These are phyloP conservation scores for Sugiyamaella pinicola DNA, from an alignment of 1,139 yeast species.

Conservation along the genomic window DNA sequence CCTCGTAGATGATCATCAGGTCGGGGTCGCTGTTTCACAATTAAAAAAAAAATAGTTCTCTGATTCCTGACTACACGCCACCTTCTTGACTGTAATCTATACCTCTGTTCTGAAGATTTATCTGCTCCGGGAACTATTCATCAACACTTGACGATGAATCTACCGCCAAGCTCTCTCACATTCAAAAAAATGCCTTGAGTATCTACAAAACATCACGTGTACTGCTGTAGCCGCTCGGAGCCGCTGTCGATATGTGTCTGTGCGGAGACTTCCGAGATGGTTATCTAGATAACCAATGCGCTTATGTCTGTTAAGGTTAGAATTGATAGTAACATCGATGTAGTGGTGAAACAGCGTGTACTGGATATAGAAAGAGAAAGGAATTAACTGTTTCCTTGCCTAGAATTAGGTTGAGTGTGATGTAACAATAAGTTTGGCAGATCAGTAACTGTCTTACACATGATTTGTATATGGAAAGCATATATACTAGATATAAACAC, in stretches of 20 bases:
- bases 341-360: not conserved
- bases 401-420: not conserved
- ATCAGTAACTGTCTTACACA: no score
- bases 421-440: not conserved
- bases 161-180: not conserved
- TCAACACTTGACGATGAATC: not conserved
- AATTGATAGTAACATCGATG: not conserved
- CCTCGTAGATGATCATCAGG: conserved; percentile 79
- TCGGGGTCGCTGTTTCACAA: not conserved
- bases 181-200: not conserved
- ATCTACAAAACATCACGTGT: conserved; percentile 9
- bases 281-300: conserved; percentile 1
- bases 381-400: not conserved
- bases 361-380: not conserved
- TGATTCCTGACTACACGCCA: no score
- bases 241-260: conserved; percentile 5
- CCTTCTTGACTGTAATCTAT: not conserved
- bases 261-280: conserved; percentile 1
- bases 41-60: no score
- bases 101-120: no score
- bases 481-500: not conserved
- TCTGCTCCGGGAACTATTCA: no score
- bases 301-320: not conserved
- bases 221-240: conserved; percentile 4
- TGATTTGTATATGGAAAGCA: not conserved